A percentile compares a stretch with the other conserved stretches of the same genome.
phyloP scores from a whole-genome alignment of 2,329 filamentous ascomycete species.

The Talaromyces atroroseus region DNA sequence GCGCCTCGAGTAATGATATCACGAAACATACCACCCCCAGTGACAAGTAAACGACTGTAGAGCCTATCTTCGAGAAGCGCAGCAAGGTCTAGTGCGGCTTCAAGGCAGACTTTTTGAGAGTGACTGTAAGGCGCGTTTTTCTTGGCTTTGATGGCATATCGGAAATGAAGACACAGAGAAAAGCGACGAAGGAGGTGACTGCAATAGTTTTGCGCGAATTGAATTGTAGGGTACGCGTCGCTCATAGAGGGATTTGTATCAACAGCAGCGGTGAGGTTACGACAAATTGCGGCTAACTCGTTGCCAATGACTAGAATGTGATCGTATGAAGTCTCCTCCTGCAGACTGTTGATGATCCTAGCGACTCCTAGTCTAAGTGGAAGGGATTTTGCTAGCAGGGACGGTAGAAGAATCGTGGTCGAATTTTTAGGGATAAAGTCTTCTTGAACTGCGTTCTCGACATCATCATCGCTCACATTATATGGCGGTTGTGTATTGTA shows the following conservation, averaged over 20 bases:
- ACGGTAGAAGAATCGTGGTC: slow-evolving; percentile 31
- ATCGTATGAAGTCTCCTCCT: slow-evolving; percentile 18
- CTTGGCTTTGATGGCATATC: slow-evolving; percentile 21
- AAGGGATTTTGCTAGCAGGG: slow-evolving; percentile 31
- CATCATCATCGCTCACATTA: slow-evolving; percentile 22
- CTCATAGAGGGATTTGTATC: background rate
- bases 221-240: background rate
- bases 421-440: slow-evolving; percentile 21
- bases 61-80: slow-evolving; percentile 21
- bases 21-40: slow-evolving; percentile 27
- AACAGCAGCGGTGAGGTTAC: background rate
- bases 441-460: slow-evolving; percentile 21
- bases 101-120: slow-evolving; percentile 24
- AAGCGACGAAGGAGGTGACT: slow-evolving; percentile 20
- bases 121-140: slow-evolving; percentile 21
- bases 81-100: slow-evolving; percentile 22
- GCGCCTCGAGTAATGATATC: slow-evolving; percentile 22
- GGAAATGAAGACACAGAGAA: slow-evolving; percentile 18
- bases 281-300: slow-evolving; percentile 15
- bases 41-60: slow-evolving; percentile 20
- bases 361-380: slow-evolving; percentile 26
- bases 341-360: slow-evolving; percentile 20
- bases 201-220: slow-evolving; percentile 18
- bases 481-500: slow-evolving; percentile 26
- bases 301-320: slow-evolving; percentile 17